These are phyloP conservation scores for Zygoascus hellenicus DNA, from an alignment of 1,139 yeast genomes.

Conservation along the genomic window DNA sequence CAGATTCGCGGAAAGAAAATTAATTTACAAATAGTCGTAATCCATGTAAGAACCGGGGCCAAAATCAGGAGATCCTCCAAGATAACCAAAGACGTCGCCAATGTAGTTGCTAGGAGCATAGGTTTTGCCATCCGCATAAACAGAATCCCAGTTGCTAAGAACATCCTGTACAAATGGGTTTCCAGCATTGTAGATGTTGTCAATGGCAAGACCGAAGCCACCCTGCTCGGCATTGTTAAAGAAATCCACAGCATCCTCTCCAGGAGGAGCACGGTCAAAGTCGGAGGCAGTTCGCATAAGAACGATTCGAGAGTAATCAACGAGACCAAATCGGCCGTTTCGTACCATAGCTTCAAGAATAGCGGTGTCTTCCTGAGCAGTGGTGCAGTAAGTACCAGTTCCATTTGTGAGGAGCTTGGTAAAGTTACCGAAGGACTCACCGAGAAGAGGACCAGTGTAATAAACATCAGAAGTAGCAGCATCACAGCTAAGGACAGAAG, in stretches of 20 bases:
- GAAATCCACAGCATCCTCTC: constrained; percentile 43
- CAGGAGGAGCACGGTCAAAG: constrained; percentile 53
- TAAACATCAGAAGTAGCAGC: constrained; percentile 57
- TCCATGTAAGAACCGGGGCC: constrained; percentile 18
- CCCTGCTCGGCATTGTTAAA: constrained; percentile 49
- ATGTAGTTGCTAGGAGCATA: constrained; percentile 47
- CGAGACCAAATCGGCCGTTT: constrained; percentile 49
- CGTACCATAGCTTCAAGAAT: constrained; percentile 55
- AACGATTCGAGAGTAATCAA: constrained; percentile 53
- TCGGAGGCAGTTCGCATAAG: constrained; percentile 61
- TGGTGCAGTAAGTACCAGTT: constrained; percentile 53
- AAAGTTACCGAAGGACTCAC: constrained; percentile 46
- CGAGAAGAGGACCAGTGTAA: constrained; percentile 50
- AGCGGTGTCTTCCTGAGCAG: constrained; percentile 68
- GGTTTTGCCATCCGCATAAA: constrained; percentile 39
- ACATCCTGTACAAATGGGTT: constrained; percentile 51
- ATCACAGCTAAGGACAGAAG: constrained; percentile 52
- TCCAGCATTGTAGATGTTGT: constrained; percentile 52
- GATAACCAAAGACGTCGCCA: constrained; percentile 54
- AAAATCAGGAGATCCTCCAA: constrained; percentile 36
- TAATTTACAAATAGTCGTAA: constrained; percentile 2
- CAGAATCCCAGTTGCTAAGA: constrained; percentile 46
- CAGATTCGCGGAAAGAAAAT: background rate
- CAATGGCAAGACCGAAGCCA: constrained; percentile 46
- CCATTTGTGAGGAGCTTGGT: constrained; percentile 52